Conservation (phyloP, 2,329 filamentous ascomycete species). For the Fusarium fujikuroi region DNA sequence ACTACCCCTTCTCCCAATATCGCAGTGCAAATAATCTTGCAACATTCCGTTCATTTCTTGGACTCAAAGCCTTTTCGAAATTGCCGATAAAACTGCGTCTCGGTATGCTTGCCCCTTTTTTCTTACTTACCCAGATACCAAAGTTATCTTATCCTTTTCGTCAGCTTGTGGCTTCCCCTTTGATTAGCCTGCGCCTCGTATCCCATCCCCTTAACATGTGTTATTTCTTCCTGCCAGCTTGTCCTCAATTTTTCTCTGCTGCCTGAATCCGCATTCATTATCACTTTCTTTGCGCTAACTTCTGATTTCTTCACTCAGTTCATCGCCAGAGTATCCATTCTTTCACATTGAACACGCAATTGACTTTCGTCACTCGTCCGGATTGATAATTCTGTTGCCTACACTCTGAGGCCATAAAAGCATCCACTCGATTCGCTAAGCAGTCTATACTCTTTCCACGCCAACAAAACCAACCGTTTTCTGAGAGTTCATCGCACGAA, state of each 20-base stretch:
- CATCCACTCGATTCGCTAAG: conserved; percentile 14
- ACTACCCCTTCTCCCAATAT: conserved; percentile 12
- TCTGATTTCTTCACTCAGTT: conserved; percentile 28
- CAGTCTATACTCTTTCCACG: conserved; percentile 12
- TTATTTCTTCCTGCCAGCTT: conserved; percentile 36
- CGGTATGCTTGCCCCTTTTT: conserved; percentile 31
- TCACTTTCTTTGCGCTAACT: conserved; percentile 10
- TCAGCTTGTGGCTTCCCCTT: conserved; percentile 23
- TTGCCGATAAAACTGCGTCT: conserved; percentile 4
- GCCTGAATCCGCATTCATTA: conserved; percentile 21
- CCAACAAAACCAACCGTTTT: conserved; percentile 9
- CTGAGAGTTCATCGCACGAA: conserved; percentile 18
- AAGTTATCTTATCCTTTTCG: not conserved
- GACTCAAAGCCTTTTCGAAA: conserved; percentile 7
- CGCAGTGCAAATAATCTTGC: conserved; percentile 15
- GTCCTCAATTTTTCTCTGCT: conserved; percentile 37
- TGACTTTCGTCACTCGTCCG: conserved; percentile 33
- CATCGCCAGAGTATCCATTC: conserved; percentile 33
- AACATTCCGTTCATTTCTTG: conserved; percentile 33
- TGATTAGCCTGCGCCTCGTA: conserved; percentile 29
- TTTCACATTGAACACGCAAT: conserved; percentile 36
- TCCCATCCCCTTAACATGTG: conserved; percentile 25
- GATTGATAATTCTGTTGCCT: conserved; percentile 44
- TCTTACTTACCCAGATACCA: not conserved
- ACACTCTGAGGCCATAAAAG: conserved; percentile 31